Evolutionary conservation across 1,139 yeast genomes (phyloP), one percentile per base, ranked within the genome.

Genomic region (Pichia sp.): DNA sequence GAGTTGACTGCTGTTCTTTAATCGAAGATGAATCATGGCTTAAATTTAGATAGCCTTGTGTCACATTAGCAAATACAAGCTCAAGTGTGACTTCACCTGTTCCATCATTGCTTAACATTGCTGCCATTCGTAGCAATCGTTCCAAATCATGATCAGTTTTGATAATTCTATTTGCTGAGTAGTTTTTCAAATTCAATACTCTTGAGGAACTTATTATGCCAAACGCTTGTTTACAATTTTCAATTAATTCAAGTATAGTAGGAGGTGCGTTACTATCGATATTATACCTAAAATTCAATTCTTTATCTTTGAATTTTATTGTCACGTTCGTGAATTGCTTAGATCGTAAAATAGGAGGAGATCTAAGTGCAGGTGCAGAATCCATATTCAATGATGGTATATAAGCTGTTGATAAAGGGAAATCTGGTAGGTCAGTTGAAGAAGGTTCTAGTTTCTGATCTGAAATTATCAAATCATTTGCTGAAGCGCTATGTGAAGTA

Each of bases 161-260:
- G 10, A 59, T 41, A 4, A 53, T 39, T 4, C 26, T 35, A n/a
- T 52, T 47, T 4, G 54, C 46, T 15, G 47, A 47, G 12, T 40
- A 22, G 45, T 59, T 49, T 36, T 49, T 44, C 14, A 59, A 45
- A 34, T 51, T 52, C 10, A 71, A 53, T 23, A 63, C 56, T 36
- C 68, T 61, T 15, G 50, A 47, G 28, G 59, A 58, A 22, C 60
- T 56, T n/a, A 62, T 57, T 51, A 73, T 63, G 12, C 73, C 71
- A 59, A 84, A 84, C 14, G 86, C 88, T 40, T 69, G 66, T 46
- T 75, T 74, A 18, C 84, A 85, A 56, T 84, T 84, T 42, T 81
- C 84, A 18, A 83, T 56, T 18, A 84, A 62, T 56, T 84, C 95
- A 15, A 71, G 53, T 44, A 74, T 65, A 6, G 83, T 77, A 6